Evolutionary conservation across 805 yeast species (phyloP).

Genomic region (Sungouiella blattae): DNA sequence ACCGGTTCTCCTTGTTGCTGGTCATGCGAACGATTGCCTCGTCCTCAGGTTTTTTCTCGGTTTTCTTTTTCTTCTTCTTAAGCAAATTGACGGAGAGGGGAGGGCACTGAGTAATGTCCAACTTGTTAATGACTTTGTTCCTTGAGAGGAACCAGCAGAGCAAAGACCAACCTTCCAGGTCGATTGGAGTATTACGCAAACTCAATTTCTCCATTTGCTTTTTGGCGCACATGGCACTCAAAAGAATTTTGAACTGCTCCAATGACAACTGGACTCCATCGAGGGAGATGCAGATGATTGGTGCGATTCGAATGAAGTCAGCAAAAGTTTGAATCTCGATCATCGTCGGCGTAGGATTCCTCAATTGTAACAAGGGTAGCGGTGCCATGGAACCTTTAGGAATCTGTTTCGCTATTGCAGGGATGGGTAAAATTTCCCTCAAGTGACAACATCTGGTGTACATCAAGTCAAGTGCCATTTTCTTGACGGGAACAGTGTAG

Average conservation of each 20-base stretch:
- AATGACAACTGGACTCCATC: constrained; percentile 75
- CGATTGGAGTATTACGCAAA: constrained; percentile 72
- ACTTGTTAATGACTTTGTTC: constrained; percentile 52
- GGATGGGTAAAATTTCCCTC: constrained; percentile 87
- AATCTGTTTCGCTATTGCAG: constrained; percentile 80
- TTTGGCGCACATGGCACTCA: constrained; percentile 67
- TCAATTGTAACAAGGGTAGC: constrained; percentile 61
- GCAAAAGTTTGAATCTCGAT: constrained; percentile 85
- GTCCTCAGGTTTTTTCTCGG: constrained; percentile 20
- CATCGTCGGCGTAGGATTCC: constrained; percentile 87
- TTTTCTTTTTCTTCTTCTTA: constrained; percentile 27
- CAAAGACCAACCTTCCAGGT: constrained; percentile 70
- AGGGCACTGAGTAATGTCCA: constrained; percentile 73
- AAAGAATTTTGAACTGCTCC: constrained; percentile 73
- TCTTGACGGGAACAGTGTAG: constrained; percentile 34
- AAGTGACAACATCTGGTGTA: constrained; percentile 93
- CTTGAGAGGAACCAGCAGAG: constrained; percentile 72
- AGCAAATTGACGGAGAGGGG: constrained; percentile 43
- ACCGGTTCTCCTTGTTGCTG: constrained; percentile 52
- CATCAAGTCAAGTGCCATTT: constrained; percentile 62
- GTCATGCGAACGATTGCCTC: constrained; percentile 38
- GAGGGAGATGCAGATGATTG: constrained; percentile 67
- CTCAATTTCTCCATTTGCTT: constrained; percentile 68
- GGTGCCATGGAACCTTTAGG: constrained; percentile 77
- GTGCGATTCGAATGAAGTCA: constrained; percentile 84